phyloP scores from a whole-genome alignment of 352 stramenopile genomes.

The Phytophthora chlamydospora region DNA sequence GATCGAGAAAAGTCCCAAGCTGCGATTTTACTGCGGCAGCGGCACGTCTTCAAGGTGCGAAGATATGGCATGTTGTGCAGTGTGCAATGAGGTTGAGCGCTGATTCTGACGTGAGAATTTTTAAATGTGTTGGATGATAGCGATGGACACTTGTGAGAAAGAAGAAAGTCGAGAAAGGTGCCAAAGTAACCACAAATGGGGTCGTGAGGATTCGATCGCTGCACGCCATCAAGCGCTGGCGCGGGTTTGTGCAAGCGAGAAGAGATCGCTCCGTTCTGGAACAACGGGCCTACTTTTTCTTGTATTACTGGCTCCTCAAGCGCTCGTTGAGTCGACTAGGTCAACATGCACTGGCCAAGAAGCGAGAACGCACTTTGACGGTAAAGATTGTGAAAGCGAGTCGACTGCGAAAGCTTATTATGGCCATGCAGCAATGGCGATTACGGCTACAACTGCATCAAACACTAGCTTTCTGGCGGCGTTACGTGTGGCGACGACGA shows the following conservation, averaged over 20 bases:
- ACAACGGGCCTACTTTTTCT: conserved; percentile 39
- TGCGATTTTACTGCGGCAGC: conserved; percentile 10
- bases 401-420: conserved; percentile 16
- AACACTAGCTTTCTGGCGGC: conserved; percentile 18
- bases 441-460: conserved; percentile 22
- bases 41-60: conserved; percentile 18
- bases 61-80: neutral
- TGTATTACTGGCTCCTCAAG: conserved; percentile 43
- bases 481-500: conserved; percentile 15
- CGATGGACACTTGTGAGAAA: conserved; percentile 10
- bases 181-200: neutral
- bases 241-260: conserved; percentile 14
- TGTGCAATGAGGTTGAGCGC: neutral
- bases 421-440: conserved; percentile 31
- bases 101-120: neutral
- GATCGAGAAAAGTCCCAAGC: neutral
- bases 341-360: conserved; percentile 19
- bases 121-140: conserved; percentile 7
- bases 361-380: conserved; percentile 16
- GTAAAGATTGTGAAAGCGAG: conserved; percentile 18
- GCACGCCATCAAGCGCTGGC: conserved; percentile 27
- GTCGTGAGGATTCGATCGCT: conserved; percentile 15
- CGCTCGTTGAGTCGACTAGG: conserved; percentile 23
- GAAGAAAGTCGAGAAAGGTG: neutral
- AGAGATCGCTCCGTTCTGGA: conserved; percentile 18